phyloP scores from a whole-genome alignment of 2,329 filamentous ascomycete genomes.

The Tolypocladium capitatum region DNA sequence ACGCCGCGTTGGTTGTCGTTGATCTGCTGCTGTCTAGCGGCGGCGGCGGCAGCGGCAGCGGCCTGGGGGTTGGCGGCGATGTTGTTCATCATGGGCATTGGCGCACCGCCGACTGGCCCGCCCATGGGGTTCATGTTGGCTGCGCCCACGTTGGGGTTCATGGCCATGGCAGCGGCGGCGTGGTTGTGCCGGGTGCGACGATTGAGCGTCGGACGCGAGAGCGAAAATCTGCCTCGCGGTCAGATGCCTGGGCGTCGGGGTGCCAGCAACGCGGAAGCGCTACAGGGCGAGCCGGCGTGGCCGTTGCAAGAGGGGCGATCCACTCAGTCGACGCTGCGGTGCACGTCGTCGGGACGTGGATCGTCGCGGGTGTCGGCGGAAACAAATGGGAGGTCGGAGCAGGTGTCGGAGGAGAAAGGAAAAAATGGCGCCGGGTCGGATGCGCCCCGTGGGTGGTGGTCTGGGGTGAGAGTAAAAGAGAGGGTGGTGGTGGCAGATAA shows the following conservation, averaged over 20 bases:
- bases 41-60: conserved; percentile 16
- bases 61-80: conserved; percentile 25
- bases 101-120: conserved; percentile 46
- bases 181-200: conserved; percentile 9
- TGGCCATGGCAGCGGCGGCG: conserved; percentile 18
- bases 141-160: conserved; percentile 54
- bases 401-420: neutral
- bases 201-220: conserved; percentile 14
- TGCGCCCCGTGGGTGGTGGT: conserved; percentile 3
- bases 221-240: conserved; percentile 3
- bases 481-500: conserved; percentile 2
- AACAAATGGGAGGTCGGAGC: conserved; percentile 4
- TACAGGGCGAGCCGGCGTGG: conserved; percentile 19
- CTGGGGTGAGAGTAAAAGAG: conserved; percentile 5
- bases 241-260: conserved; percentile 7
- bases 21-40: conserved; percentile 25
- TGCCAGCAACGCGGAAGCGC: conserved; percentile 15
- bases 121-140: conserved; percentile 57
- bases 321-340: conserved; percentile 1
- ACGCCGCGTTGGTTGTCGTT: conserved; percentile 38
- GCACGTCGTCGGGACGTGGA: conserved; percentile 4
- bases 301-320: conserved; percentile 14
- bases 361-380: conserved; percentile 3
- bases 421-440: neutral
- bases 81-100: conserved; percentile 57